Base-by-base conservation (phyloP, 1,139 yeast species). In the Wickerhamiella infanticola region DNA sequence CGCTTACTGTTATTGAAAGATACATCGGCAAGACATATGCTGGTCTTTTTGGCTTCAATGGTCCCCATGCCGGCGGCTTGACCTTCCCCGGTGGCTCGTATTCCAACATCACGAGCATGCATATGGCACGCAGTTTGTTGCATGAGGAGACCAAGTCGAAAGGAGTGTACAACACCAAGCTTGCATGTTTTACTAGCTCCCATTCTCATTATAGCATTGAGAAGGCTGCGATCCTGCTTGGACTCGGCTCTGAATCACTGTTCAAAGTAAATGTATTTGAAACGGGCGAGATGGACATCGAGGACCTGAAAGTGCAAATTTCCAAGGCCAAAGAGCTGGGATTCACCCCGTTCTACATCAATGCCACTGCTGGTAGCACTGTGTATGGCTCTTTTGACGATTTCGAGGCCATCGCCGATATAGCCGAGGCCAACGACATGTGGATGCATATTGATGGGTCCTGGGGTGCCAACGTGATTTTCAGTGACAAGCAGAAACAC, bases 401-500 rank as follows among this genome's bases (percentile, higher is more conserved):
- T 29, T 72, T 84, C 54, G 68, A 58, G 29, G 72, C 70, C 38
- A 76, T 84, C 39, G 63, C 78, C 1, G 59, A 54, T 5, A 59
- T 83, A 6, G 77, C 90, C 5, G 67, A 72, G 47, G 66, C 68
- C 49, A 60, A 79, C 61, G 62, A 70, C 26, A 49, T 77, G 13
- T 83, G 94, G 88, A 73, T 81, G 61, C 95, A 84, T 59, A 75
- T 84, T 41, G 95, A 84, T 63, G 95, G 93, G 1, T 81, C 93
- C 6, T 83, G 94, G 94, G 95, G 95, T 39, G 95, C 93, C 11
- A 83, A 84, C 56, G 80, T 81, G 7, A 71, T 80, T 0, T 84
- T 83, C 63, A 77, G 86, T 29, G 53, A 60, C 0, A 65, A 55
- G n/a, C 75, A 77, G 47, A 62, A 61, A 37, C 48, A 61, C 46